Evolutionary conservation across 2,329 filamentous ascomycete genomes (phyloP).

Genomic region (Nemania abortiva): DNA sequence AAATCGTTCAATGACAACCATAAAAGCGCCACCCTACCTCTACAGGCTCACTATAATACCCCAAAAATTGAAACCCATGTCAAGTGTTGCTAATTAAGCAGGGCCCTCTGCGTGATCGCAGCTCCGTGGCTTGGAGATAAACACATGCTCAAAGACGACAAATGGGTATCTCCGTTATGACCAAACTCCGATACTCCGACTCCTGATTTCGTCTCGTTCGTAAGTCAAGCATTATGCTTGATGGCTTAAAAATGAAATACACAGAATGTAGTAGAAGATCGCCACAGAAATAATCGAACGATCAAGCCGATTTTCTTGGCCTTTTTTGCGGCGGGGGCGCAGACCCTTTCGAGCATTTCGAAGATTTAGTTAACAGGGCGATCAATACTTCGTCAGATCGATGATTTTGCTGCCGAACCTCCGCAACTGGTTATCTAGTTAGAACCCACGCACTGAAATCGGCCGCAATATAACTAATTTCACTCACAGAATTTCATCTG

Average conservation of each 20-base stretch:
- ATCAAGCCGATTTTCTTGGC: conserved; percentile 39
- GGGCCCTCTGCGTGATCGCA: conserved; percentile 33
- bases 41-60: conserved; percentile 24
- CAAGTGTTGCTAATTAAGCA: conserved; percentile 42
- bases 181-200: conserved; percentile 47
- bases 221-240: conserved; percentile 21
- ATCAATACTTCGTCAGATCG: conserved; percentile 43
- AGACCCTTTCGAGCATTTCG: conserved; percentile 42
- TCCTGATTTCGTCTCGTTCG: conserved; percentile 25
- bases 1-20: conserved; percentile 22
- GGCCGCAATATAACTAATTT: conserved; percentile 8
- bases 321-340: conserved; percentile 43
- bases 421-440: conserved; percentile 37
- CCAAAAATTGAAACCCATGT: conserved; percentile 41
- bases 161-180: conserved; percentile 49
- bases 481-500: conserved; percentile 46
- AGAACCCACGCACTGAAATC: conserved; percentile 2
- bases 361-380: conserved; percentile 42
- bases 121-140: conserved; percentile 41
- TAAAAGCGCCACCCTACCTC: conserved; percentile 16
- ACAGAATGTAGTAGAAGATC: conserved; percentile 22
- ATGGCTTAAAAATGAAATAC: conserved; percentile 18
- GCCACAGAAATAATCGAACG: conserved; percentile 4
- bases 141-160: conserved; percentile 45
- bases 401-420: conserved; percentile 37